Evolutionary conservation across 352 stramenopile genomes (phyloP), one percentile per base, ranked within the genome.

Genomic region (Aphanomyces astaci): DNA sequence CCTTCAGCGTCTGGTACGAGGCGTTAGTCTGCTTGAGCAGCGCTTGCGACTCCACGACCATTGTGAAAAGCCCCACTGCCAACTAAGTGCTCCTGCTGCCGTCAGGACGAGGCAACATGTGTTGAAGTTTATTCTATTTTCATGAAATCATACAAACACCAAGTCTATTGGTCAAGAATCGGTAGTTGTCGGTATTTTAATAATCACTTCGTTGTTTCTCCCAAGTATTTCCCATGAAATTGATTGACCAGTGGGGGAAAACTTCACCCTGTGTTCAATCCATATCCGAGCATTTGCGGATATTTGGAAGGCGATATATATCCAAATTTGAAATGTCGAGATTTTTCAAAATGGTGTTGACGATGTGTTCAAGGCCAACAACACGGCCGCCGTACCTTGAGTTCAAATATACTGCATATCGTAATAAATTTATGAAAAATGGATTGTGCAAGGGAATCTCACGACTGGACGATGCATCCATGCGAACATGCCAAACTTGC

Each of bases 1-100:
- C 17, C 22, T 24, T 27, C 28, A 55, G 56, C 43, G 56, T 60
- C 62, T 68, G 62, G 62, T 68, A 68, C 40, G 62, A 68, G 3
- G 30, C 33, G 24, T 54, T 66, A 4, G 60, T 17, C 33, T 31
- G 32, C 28, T 52, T 48, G 31, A 68, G 51, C 40, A 68, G 48
- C 27, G 62, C 49, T 28, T 51, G 43, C 11, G 62, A 68, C 43
- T 68, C 62, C 19, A 65, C 56, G 4, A 36, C 56, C 36, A 32
- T 52, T n/a, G 25, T 43, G 7, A 15, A 43, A 43, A 43, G 36
- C 36, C 7, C 7, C 36, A 43, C 36, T 43, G 36, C 36, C 36
- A 43, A 7, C 36, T 7, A 15, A n/a, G n/a, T n/a, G n/a, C 36
- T 7, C 7, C 36, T 43, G 36, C 7, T 15, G 36, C 15, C 36